Percentiles rank a stretch among this genome's conserved stretches.
Evolutionary conservation across 202 grass and related monocot genomes (phyloP).

Genomic region (Setaria italica): DNA sequence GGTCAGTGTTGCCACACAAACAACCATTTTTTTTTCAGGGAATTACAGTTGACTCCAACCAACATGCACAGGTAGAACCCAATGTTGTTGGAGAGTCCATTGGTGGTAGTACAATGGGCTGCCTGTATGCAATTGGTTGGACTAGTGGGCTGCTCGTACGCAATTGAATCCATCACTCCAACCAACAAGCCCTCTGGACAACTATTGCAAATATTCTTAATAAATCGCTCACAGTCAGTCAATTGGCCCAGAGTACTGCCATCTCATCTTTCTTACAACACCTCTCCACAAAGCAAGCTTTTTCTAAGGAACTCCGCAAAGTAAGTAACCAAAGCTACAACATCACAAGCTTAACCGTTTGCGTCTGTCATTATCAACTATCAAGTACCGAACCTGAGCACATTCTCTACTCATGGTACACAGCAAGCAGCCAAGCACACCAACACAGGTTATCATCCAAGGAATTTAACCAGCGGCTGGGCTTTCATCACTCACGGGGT

Average conservation of each 20-base stretch:
- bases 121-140: not conserved
- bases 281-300: not conserved
- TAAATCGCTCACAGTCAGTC: not conserved
- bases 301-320: not conserved
- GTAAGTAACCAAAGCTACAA: not conserved
- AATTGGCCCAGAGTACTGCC: not conserved
- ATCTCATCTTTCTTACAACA: not conserved
- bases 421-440: not conserved
- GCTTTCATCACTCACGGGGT: constrained; percentile 42
- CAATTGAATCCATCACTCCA: not conserved
- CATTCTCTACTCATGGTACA: not conserved
- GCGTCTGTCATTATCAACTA: constrained; percentile 12
- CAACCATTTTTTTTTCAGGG: not conserved
- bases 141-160: not conserved
- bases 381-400: not conserved
- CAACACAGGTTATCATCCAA: not conserved
- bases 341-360: not conserved
- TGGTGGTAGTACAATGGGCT: not conserved
- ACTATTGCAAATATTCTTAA: not conserved
- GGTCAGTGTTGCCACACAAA: not conserved
- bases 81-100: not conserved
- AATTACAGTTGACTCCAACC: not conserved
- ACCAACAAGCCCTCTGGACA: not conserved
- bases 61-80: not conserved
- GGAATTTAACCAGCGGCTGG: constrained; percentile 5